A percentile compares a stretch with the other conserved stretches of the same genome.
Evolutionary conservation across 352 stramenopile species (phyloP).

Genomic region (Globisporangium splendens): DNA sequence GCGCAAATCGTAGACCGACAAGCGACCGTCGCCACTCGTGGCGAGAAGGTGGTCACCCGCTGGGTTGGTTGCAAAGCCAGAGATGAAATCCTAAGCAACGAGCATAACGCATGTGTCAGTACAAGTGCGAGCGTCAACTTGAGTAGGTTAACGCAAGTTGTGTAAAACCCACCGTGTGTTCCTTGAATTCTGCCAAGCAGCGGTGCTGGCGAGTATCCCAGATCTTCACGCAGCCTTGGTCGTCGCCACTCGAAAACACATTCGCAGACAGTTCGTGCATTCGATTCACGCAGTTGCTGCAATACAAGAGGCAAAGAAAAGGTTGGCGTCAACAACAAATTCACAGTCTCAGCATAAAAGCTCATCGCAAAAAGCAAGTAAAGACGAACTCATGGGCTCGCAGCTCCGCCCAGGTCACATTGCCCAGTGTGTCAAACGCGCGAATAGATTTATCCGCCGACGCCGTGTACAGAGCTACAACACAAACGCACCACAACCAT

Average conservation of each 20-base stretch:
- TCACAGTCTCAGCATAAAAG: not conserved
- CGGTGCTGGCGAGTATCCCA: slow-evolving; percentile 84
- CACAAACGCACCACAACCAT: not conserved
- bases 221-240: slow-evolving; percentile 84
- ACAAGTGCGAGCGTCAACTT: not conserved
- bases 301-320: slow-evolving; percentile 4
- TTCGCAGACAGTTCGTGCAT: slow-evolving; percentile 68
- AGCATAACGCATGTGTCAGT: not conserved
- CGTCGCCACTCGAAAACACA: slow-evolving; percentile 74
- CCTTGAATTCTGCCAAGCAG: slow-evolving; percentile 89
- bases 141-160: not conserved
- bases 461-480: slow-evolving; percentile 67
- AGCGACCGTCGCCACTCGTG: slow-evolving; percentile 88
- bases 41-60: slow-evolving; percentile 85
- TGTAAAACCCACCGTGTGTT: slow-evolving; percentile 71
- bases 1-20: slow-evolving; percentile 91
- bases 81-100: slow-evolving; percentile 89
- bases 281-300: slow-evolving; percentile 64
- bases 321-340: not conserved
- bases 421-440: slow-evolving; percentile 75
- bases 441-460: slow-evolving; percentile 81
- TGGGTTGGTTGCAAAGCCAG: slow-evolving; percentile 84
- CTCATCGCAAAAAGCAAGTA: not conserved
- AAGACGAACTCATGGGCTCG: slow-evolving; percentile 58
- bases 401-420: slow-evolving; percentile 75